A percentile compares a stretch with the other conserved stretches of the same genome.
These are phyloP conservation scores for Dinochytrium kinnereticum DNA, from an alignment of 371 early-diverging fungal genomes.

Conservation along the genomic window DNA sequence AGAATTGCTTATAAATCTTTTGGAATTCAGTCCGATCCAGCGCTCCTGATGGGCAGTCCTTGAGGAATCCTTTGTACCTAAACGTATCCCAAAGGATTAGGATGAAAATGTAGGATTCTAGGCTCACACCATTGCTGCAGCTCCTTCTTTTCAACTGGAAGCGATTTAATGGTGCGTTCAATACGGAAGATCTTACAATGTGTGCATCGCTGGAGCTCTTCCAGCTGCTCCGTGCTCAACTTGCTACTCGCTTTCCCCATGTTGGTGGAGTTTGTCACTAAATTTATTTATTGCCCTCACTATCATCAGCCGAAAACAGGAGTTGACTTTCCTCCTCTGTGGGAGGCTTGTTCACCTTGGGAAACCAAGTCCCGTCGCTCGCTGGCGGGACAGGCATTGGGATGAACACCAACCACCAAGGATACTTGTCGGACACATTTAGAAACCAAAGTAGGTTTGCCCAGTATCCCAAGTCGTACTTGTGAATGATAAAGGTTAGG, in stretches of 20 bases:
- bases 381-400: constrained; percentile 15
- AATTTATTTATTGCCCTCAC: neutral
- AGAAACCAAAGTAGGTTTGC: constrained; percentile 47
- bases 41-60: constrained; percentile 88
- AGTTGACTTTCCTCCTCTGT: neutral
- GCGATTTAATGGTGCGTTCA: neutral
- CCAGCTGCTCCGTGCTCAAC: constrained; percentile 78
- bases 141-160: constrained; percentile 89
- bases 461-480: constrained; percentile 47
- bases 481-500: neutral
- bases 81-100: too few species aligned
- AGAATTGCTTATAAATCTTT: constrained; percentile 95
- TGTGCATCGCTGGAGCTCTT: constrained; percentile 80
- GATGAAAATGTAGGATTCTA: constrained; percentile 4
- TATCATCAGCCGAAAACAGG: too few species aligned
- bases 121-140: constrained; percentile 83
- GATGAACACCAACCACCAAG: constrained; percentile 8
- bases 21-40: constrained; percentile 86
- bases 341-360: neutral
- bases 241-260: constrained; percentile 91
- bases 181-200: constrained; percentile 73
- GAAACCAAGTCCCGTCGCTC: constrained; percentile 10
- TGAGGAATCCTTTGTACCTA: constrained; percentile 95
- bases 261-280: neutral
- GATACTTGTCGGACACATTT: constrained; percentile 31